Evolutionary conservation across 768 basidiomycete genomes (phyloP).

Genomic region (Neoboletus subvelutipes): DNA sequence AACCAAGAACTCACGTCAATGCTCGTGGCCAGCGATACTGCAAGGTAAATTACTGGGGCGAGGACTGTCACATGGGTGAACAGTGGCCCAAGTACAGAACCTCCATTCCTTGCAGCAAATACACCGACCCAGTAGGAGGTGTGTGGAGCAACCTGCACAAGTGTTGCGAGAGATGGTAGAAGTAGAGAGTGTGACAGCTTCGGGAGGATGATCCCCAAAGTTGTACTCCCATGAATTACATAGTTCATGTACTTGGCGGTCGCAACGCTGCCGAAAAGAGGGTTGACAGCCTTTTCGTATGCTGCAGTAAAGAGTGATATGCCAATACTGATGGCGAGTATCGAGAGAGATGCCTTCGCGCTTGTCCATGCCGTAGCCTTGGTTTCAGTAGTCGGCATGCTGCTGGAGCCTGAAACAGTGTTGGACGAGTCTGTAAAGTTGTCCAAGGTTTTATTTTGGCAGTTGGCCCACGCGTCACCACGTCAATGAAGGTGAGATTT

Average conservation of each 20-base stretch:
- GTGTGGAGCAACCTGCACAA: slow-evolving; percentile 52
- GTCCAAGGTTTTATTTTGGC: neutral
- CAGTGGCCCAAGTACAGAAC: slow-evolving; percentile 57
- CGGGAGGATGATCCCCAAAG: slow-evolving; percentile 33
- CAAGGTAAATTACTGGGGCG: slow-evolving; percentile 53
- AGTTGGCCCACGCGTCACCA: neutral
- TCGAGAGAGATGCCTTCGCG: slow-evolving; percentile 20
- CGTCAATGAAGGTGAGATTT: neutral
- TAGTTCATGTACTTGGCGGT: slow-evolving; percentile 49
- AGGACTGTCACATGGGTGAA: slow-evolving; percentile 57
- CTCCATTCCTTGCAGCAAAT: slow-evolving; percentile 52
- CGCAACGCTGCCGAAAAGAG: slow-evolving; percentile 65
- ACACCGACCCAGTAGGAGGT: slow-evolving; percentile 67
- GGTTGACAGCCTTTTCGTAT: slow-evolving; percentile 63
- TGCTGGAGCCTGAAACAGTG: neutral
- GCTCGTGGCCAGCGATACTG: slow-evolving; percentile 45
- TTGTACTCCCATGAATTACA: slow-evolving; percentile 38
- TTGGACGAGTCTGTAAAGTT: neutral
- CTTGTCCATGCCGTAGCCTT: slow-evolving; percentile 12
- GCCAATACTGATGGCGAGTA: slow-evolving; percentile 28
- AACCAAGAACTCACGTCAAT: slow-evolving; percentile 37
- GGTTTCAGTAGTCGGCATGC: slow-evolving; percentile 8
- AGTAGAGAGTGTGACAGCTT: slow-evolving; percentile 26
- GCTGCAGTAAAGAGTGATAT: slow-evolving; percentile 60
- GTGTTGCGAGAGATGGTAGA: slow-evolving; percentile 36